Evolutionary conservation across 2,329 filamentous ascomycete species (phyloP), one percentile per base, ranked within the genome.

Genomic region (Pseudogymnoascus sp.): DNA sequence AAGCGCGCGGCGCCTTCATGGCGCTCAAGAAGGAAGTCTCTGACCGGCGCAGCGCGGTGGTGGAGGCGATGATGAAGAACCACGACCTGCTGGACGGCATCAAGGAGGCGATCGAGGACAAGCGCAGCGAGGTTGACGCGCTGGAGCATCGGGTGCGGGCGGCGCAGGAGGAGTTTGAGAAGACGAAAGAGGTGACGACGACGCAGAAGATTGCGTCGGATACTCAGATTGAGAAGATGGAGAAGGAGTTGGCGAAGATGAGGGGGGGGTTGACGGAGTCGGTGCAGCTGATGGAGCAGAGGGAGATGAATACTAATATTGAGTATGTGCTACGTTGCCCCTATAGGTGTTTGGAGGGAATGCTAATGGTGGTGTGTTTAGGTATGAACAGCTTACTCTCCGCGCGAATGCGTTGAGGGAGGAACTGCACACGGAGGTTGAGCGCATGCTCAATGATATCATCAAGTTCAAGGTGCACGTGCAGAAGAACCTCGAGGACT

Each of bases 401-500:
- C 85, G 86, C 33, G 91, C 91, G 59, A 91, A 91, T 67, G 80
- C 90, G 0, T 81, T 97, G 24, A 86, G 95, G n/a, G 95, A 99
- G 75, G 93, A 97, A 74, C 81, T 99, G n/a, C 95, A 99, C 75
- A 96, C 92, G 0, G 93, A 97, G 74, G 91, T 97, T 70, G 95
- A 97, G 78, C 88, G 87, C 70, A 96, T 97, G 85, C 79, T 99
- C 65, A 96, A 97, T 77, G 93, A 97, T 73, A 89, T 97, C 66
- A 96, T 97, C 79, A 93, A 96, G 72, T 97, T 99, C 84, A 99
- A 99, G 79, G 90, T 99, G 67, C 93, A 97, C 72, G 82, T 99
- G 61, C 95, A 99, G 76, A 93, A 92, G 78, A 88, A 86, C 64
- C 80, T 99, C 62, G 93, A 97, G 73, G 91, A 95, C 72, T 97